A percentile compares a stretch with the other conserved stretches of the same genome.
Conservation (phyloP, 345 rosid genomes). For the Erysimum cheiranthoides region DNA sequence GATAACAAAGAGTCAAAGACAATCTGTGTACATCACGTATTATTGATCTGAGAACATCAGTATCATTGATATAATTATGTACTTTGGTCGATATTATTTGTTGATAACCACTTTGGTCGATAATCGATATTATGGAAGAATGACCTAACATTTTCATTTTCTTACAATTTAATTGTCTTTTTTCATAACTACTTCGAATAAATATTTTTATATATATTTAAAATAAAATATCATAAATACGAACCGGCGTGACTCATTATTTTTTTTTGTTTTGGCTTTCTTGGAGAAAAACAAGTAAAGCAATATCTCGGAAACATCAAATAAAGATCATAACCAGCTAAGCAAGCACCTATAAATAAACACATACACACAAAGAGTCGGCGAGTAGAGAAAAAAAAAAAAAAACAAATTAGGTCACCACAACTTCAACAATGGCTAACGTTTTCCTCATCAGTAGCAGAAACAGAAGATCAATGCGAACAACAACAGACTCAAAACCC, state of each 20-base stretch:
- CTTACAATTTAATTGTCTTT: conserved; percentile 8
- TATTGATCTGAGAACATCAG: conserved; percentile 13
- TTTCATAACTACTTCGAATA: conserved; percentile 23
- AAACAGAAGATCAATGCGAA: conserved; percentile 41
- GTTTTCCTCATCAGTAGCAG: conserved; percentile 40
- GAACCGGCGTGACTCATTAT: not conserved
- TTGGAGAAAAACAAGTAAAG: not conserved
- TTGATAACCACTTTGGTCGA: conserved; percentile 1
- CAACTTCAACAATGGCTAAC: conserved; percentile 38
- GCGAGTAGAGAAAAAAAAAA: not conserved
- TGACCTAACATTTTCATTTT: conserved; percentile 11
- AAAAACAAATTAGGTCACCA: conserved; percentile 28
- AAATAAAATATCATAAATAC: not conserved
- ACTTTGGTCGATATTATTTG: conserved; percentile 1
- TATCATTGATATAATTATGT: conserved; percentile 13
- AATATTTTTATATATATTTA: not conserved
- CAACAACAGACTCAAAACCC: conserved; percentile 37
- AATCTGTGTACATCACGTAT: not conserved
- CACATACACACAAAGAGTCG: conserved; percentile 19
- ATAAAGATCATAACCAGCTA: conserved; percentile 34
- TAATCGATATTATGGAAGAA: conserved; percentile 8
- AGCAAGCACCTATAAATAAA: conserved; percentile 40
- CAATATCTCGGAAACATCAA: conserved; percentile 43
- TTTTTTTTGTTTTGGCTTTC: conserved; percentile 1
- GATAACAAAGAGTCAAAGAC: not conserved